A percentile compares a stretch with the other conserved stretches of the same genome.
Evolutionary conservation across 1,139 yeast genomes (phyloP).

Genomic region (Candida sanyaensis): DNA sequence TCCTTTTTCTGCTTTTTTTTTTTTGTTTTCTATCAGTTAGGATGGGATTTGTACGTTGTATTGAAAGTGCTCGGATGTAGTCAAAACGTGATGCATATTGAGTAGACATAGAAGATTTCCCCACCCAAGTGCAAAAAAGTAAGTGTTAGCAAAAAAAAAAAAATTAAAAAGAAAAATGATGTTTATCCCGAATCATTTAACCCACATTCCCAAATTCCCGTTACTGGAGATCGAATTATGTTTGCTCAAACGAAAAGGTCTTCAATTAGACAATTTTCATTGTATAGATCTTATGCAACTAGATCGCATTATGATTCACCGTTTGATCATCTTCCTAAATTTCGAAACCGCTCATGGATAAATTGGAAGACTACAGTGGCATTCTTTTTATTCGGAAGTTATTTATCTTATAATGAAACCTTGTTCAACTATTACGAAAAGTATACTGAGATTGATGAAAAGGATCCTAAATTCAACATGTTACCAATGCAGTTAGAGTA

Average conservation of each 20-base stretch:
- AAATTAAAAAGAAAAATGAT: neutral
- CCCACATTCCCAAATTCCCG: no score
- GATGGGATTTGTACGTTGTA: no score
- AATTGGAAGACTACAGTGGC: conserved; percentile 33
- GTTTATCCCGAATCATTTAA: no score
- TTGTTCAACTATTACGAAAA: conserved; percentile 35
- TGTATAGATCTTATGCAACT: conserved; percentile 23
- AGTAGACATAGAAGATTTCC: no score
- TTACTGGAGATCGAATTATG: neutral
- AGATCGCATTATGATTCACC: conserved; percentile 38
- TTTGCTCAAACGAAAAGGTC: neutral
- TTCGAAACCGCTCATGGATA: conserved; percentile 26
- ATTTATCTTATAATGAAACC: conserved; percentile 37
- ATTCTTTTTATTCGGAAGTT: conserved; percentile 31
- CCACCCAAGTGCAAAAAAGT: no score
- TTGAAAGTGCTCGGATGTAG: no score
- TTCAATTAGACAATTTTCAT: neutral
- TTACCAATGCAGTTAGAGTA: conserved; percentile 39
- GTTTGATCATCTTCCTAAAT: conserved; percentile 31
- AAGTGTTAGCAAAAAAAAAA: neutral
- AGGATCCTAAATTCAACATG: conserved; percentile 17
- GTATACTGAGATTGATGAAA: conserved; percentile 28
- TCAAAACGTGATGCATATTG: no score
- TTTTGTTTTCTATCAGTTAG: neutral
- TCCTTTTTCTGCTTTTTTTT: no score